Conservation (phyloP, 768 basidiomycete genomes). For the Psilocybe subaeruginosa region DNA sequence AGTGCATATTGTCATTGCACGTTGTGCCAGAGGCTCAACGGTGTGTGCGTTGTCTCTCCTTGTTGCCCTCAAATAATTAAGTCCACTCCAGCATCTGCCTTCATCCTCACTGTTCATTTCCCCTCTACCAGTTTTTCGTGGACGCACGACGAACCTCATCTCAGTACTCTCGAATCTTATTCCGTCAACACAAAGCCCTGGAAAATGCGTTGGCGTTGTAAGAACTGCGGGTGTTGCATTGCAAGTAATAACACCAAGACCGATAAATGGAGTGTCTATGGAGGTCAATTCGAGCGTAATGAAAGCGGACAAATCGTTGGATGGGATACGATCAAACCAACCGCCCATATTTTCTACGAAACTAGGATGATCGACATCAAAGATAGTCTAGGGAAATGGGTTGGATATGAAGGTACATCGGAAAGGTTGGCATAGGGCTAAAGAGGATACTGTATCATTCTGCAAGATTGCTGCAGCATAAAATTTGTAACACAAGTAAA, state of each 20-base stretch:
- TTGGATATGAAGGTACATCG: slow-evolving; percentile 61
- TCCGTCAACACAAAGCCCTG: slow-evolving; percentile 50
- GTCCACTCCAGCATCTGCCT: slow-evolving; percentile 50
- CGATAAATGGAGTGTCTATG: slow-evolving; percentile 60
- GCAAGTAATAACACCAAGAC: slow-evolving; percentile 54
- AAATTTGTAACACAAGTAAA: not conserved
- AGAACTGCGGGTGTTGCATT: slow-evolving; percentile 56
- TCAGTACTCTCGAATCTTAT: slow-evolving; percentile 47
- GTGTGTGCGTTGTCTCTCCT: slow-evolving; percentile 22
- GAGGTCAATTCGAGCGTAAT: slow-evolving; percentile 56
- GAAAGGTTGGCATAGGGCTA: slow-evolving; percentile 23
- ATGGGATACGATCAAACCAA: slow-evolving; percentile 62
- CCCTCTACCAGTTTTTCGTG: slow-evolving; percentile 53
- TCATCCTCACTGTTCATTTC: slow-evolving; percentile 65
- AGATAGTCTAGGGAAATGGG: slow-evolving; percentile 65
- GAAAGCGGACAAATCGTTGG: slow-evolving; percentile 49
- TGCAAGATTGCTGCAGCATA: not conserved
- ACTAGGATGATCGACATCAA: slow-evolving; percentile 60
- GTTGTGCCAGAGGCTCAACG: slow-evolving; percentile 63
- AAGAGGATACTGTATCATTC: not conserved
- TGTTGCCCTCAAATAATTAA: not conserved
- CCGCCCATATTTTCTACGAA: slow-evolving; percentile 67
- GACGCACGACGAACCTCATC: slow-evolving; percentile 44
- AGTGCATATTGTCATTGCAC: slow-evolving; percentile 75
- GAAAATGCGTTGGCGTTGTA: slow-evolving; percentile 69